These are phyloP conservation scores for Cerrena zonata DNA, from an alignment of 1,284 basidiomycete species.

Conservation along the genomic window DNA sequence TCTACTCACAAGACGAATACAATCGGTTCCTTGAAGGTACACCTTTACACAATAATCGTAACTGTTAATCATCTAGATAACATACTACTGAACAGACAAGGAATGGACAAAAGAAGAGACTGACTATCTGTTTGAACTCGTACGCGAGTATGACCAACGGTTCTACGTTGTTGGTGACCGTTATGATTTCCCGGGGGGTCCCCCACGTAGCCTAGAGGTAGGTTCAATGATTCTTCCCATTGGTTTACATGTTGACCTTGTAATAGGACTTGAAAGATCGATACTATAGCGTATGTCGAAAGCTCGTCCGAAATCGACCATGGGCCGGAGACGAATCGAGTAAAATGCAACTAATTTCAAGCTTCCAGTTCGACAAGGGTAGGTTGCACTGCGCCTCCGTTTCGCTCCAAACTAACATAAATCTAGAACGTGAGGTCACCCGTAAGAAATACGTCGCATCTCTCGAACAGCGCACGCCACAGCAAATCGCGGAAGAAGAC, in stretches of 20 bases:
- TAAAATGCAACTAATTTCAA: conserved; percentile 64
- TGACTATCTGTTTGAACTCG: conserved; percentile 83
- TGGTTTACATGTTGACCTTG: neutral
- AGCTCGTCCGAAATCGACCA: conserved; percentile 78
- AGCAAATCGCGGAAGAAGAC: conserved; percentile 93
- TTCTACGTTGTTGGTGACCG: conserved; percentile 91
- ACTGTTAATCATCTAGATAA: neutral
- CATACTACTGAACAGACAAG: conserved; percentile 43
- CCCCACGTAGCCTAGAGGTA: conserved; percentile 66
- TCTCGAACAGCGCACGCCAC: conserved; percentile 80
- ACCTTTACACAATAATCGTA: conserved; percentile 12
- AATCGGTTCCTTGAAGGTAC: conserved; percentile 70
- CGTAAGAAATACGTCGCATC: conserved; percentile 85
- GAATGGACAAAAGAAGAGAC: conserved; percentile 95
- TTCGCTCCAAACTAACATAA: conserved; percentile 10
- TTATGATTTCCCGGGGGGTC: conserved; percentile 66
- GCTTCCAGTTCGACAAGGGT: conserved; percentile 83
- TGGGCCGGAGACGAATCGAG: conserved; percentile 74
- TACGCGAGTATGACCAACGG: conserved; percentile 79
- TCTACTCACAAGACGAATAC: conserved; percentile 91
- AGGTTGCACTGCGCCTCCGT: conserved; percentile 7
- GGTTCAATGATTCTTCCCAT: conserved; percentile 10
- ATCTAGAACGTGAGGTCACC: conserved; percentile 75
- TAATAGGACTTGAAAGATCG: conserved; percentile 89
- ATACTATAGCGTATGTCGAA: conserved; percentile 89